These are phyloP conservation scores for Breynia disticha DNA, from an alignment of 441 rosid genomes.

Conservation along the genomic window DNA sequence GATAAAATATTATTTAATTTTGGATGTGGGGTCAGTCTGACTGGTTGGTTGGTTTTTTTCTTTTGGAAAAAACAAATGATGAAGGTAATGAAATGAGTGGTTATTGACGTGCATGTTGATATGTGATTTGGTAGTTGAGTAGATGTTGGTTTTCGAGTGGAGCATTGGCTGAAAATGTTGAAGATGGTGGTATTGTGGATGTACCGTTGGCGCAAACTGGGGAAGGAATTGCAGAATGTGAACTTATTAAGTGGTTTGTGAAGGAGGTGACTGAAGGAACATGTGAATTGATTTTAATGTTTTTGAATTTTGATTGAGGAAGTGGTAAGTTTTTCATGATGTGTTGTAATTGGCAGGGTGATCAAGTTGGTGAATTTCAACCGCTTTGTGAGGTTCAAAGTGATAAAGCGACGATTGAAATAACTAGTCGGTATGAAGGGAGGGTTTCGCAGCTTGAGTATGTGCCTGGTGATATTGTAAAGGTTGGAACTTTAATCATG, in stretches of 20 bases:
- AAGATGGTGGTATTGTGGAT: constrained; percentile 36
- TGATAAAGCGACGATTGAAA: constrained; percentile 84
- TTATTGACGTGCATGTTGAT: no score
- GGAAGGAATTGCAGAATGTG: constrained; percentile 94
- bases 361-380: constrained; percentile 68
- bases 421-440: constrained; percentile 83
- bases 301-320: not conserved
- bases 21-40: no score
- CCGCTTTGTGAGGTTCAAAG: constrained; percentile 91
- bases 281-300: not conserved
- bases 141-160: constrained; percentile 36
- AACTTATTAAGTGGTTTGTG: constrained; percentile 82
- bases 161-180: constrained; percentile 30
- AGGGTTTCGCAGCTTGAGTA: constrained; percentile 44
- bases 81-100: not conserved
- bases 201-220: constrained; percentile 94
- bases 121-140: constrained; percentile 8
- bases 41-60: no score
- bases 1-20: no score
- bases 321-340: not conserved
- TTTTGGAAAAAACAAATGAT: no score
- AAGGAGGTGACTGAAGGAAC: constrained; percentile 45
- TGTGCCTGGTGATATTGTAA: constrained; percentile 65
- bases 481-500: constrained; percentile 31
- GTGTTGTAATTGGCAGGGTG: constrained; percentile 47